These are phyloP conservation scores for Dendrocalamus latiflorus DNA, from an alignment of 202 grass and related monocot species.

Conservation along the genomic window DNA sequence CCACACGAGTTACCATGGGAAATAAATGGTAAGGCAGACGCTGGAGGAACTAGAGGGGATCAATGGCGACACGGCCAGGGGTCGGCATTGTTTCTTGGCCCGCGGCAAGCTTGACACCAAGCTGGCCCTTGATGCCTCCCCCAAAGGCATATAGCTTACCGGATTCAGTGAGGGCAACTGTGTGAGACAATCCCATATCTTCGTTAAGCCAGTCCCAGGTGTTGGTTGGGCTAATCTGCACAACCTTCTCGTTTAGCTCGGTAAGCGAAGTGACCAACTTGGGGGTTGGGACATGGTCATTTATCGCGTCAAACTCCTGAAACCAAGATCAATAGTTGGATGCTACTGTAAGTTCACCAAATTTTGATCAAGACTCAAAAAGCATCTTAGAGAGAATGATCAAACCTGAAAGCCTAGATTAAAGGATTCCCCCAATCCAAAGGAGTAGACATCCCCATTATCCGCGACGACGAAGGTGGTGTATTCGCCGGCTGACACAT, in stretches of 20 bases:
- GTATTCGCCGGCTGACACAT: slow-evolving; percentile 39
- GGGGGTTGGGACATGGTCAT: slow-evolving; percentile 12
- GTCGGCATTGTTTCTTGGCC: background rate
- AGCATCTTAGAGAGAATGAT: background rate
- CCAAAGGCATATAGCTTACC: slow-evolving; percentile 58
- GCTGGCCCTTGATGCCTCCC: slow-evolving; percentile 39
- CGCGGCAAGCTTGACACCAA: slow-evolving; percentile 46
- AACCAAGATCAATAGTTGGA: background rate
- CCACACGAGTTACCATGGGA: background rate
- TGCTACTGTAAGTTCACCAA: background rate
- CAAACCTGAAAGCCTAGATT: slow-evolving; percentile 43
- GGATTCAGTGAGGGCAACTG: slow-evolving; percentile 45
- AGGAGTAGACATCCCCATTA: slow-evolving; percentile 47
- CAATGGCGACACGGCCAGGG: slow-evolving; percentile 19
- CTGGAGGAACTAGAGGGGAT: slow-evolving; percentile 30
- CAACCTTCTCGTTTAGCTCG: slow-evolving; percentile 32
- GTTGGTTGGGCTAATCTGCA: slow-evolving; percentile 56
- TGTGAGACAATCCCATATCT: background rate
- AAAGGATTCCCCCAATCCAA: slow-evolving; percentile 3
- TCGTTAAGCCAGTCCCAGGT: slow-evolving; percentile 11
- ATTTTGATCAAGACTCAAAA: background rate
- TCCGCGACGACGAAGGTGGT: slow-evolving; percentile 48
- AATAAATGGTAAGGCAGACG: background rate
- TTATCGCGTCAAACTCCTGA: background rate
- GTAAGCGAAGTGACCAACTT: slow-evolving; percentile 28